Percentiles rank a stretch among this genome's conserved stretches.
phyloP scores from a whole-genome alignment of 768 basidiomycete species.

The Coprinopsis cinerea region DNA sequence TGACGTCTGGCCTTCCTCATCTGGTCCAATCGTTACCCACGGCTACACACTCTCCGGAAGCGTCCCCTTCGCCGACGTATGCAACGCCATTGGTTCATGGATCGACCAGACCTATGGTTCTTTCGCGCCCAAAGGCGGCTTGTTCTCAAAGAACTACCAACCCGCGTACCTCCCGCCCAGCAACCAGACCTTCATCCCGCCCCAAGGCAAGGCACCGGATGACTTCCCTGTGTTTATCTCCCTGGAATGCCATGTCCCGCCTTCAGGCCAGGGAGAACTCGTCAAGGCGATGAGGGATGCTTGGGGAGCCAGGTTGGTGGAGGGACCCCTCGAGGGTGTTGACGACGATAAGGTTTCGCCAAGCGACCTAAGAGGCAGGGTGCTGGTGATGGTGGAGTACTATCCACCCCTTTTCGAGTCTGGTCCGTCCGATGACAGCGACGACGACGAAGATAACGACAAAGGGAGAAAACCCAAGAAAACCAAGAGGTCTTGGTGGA shows the following conservation, averaged over 20 bases:
- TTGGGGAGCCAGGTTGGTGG: constrained; percentile 49
- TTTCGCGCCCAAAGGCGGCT: background rate
- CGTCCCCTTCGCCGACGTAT: constrained; percentile 47
- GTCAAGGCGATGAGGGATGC: constrained; percentile 43
- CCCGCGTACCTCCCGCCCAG: background rate
- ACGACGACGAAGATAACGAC: constrained; percentile 8
- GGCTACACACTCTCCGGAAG: constrained; percentile 53
- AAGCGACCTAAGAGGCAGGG: constrained; percentile 42
- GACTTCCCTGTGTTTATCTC: constrained; percentile 46
- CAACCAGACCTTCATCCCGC: background rate
- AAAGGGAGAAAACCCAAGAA: constrained; percentile 14
- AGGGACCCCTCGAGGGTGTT: constrained; percentile 30
- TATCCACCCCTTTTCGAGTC: constrained; percentile 29
- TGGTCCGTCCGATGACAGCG: constrained; percentile 22
- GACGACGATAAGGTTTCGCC: constrained; percentile 36
- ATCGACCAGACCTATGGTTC: constrained; percentile 28
- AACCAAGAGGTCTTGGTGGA: constrained; percentile 1
- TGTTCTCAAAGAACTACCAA: constrained; percentile 2
- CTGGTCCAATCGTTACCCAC: constrained; percentile 54
- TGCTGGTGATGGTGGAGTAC: constrained; percentile 61
- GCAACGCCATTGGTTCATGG: constrained; percentile 42
- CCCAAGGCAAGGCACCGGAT: background rate
- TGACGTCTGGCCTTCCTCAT: constrained; percentile 56
- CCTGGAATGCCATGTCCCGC: constrained; percentile 57
- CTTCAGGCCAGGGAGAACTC: constrained; percentile 45